phyloP scores from a whole-genome alignment of 495 filamentous ascomycete species.

The Neurospora discreta region DNA sequence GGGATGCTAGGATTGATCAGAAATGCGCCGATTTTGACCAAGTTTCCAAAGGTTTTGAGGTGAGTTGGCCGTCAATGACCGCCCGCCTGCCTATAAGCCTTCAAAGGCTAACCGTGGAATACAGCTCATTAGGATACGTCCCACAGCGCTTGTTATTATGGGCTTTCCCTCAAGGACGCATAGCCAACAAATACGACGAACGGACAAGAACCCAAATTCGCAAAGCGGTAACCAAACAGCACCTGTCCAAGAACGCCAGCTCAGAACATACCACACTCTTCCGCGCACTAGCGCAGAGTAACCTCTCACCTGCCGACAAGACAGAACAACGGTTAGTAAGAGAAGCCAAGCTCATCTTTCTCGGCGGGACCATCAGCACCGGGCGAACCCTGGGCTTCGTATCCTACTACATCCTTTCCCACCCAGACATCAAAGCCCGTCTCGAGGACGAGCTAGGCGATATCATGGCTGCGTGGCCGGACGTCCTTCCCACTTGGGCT shows the following conservation, averaged over 20 bases:
- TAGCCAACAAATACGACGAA: background rate
- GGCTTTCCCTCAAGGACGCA: conserved; percentile 8
- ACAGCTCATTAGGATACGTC: background rate
- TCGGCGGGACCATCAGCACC: conserved; percentile 18
- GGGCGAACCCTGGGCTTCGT: conserved; percentile 17
- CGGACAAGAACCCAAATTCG: conserved; percentile 3
- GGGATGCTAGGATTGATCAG: conserved; percentile 3
- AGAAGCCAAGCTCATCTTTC: conserved; percentile 19
- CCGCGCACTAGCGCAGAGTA: conserved; percentile 15
- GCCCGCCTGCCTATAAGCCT: no score
- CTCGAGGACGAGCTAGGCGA: conserved; percentile 12
- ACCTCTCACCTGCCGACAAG: conserved; percentile 20
- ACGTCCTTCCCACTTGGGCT: conserved; percentile 12
- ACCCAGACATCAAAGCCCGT: conserved; percentile 2
- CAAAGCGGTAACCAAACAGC: background rate
- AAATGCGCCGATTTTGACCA: conserved; percentile 10
- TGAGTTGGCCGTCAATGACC: no score
- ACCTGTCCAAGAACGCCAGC: background rate
- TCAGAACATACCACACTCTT: conserved; percentile 10
- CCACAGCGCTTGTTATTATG: conserved; percentile 4
- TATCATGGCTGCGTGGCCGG: conserved; percentile 13
- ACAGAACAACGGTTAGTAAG: conserved; percentile 13
- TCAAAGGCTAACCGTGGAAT: background rate
- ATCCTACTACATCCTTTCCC: conserved; percentile 18
- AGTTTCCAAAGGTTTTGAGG: conserved; percentile 10